A percentile compares a stretch with the other conserved stretches of the same genome.
Conservation (phyloP, 192 early-diverging fungal genomes). For the Coemansia aciculifera region DNA sequence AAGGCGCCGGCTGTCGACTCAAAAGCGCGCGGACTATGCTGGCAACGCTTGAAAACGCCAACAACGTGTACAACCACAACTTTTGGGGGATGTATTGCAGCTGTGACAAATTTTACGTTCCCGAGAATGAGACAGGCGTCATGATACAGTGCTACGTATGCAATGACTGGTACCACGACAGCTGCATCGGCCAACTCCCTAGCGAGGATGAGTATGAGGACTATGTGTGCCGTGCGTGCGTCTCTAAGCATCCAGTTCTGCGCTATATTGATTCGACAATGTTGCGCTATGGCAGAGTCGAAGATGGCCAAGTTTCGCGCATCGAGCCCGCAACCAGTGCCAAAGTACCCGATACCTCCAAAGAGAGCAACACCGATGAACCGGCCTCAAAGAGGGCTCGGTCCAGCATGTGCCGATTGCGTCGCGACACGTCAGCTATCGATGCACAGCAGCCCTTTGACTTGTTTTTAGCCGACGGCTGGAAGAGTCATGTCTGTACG, state of each 20-base stretch:
- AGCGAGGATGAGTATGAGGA: constrained; percentile 28
- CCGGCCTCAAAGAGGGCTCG: constrained; percentile 25
- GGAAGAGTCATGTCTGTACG: constrained; percentile 73
- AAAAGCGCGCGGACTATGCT: constrained; percentile 25
- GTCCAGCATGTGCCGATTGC: constrained; percentile 18
- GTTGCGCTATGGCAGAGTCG: constrained; percentile 23
- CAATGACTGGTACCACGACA: constrained; percentile 83
- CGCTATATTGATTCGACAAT: constrained; percentile 30
- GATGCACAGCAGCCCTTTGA: constrained; percentile 56
- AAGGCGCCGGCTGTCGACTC: constrained; percentile 27
- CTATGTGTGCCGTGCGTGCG: constrained; percentile 49
- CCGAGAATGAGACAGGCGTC: constrained; percentile 63
- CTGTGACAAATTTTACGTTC: constrained; percentile 79
- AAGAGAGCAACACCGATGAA: background rate
- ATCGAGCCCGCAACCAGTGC: background rate
- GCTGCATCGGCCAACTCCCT: constrained; percentile 65
- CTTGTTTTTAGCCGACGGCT: constrained; percentile 70
- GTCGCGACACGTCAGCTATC: constrained; percentile 28
- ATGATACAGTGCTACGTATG: constrained; percentile 90
- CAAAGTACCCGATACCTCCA: background rate
- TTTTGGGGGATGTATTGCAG: constrained; percentile 83
- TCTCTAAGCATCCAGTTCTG: constrained; percentile 23
- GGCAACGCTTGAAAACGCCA: constrained; percentile 50
- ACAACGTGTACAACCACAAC: constrained; percentile 84
- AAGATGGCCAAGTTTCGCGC: constrained; percentile 13